These are phyloP conservation scores for Smallanthus sonchifolius DNA, from an alignment of 129 eudicot species.

Conservation along the genomic window DNA sequence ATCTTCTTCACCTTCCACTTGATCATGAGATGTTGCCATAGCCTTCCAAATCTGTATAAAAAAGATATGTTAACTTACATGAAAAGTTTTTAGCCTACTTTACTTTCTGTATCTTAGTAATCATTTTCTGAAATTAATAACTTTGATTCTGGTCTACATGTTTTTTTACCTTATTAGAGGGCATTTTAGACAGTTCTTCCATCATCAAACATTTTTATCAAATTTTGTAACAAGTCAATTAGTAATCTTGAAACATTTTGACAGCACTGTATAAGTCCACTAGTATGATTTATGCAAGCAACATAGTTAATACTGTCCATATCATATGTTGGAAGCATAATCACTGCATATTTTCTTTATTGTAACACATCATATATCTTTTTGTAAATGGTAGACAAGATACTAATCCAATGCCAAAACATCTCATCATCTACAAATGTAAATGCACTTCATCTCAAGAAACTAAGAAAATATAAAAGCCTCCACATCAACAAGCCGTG, in stretches of 20 bases:
- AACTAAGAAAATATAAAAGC: no score
- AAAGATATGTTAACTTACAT: not conserved
- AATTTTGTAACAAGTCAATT: not conserved
- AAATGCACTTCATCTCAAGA: no score
- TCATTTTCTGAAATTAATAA: not conserved
- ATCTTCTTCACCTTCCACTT: constrained; percentile 37
- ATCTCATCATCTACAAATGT: no score
- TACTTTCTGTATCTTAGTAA: not conserved
- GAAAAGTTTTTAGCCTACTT: not conserved
- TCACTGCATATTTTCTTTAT: no score
- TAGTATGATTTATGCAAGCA: no score
- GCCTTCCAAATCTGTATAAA: constrained; percentile 22
- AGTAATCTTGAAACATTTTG: not conserved
- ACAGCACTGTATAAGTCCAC: not conserved
- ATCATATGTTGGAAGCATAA: no score
- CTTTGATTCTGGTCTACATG: not conserved
- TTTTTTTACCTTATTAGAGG: no score
- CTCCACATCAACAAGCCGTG: not conserved
- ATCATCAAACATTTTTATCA: not conserved
- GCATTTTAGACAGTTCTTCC: not conserved
- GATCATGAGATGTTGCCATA: constrained; percentile 30
- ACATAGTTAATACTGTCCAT: no score
- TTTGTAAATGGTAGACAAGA: no score
- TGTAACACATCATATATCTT: no score
- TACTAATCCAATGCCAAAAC: no score